Percentiles rank a stretch among this genome's conserved stretches.
Evolutionary conservation across 345 rosid genomes (phyloP).

Genomic region (Toxicodendron radicans): DNA sequence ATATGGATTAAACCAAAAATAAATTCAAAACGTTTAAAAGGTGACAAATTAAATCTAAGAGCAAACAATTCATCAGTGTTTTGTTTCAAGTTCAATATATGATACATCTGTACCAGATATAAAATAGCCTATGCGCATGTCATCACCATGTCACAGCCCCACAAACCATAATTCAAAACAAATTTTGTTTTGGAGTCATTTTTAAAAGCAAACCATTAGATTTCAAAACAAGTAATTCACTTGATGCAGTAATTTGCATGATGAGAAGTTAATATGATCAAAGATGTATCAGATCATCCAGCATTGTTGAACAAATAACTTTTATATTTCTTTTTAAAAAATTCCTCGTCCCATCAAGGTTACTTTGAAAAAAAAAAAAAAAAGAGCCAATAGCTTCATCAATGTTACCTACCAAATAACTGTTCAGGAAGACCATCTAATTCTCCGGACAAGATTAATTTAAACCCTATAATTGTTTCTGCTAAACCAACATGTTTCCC

Average conservation of each 20-base stretch:
- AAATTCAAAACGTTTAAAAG: background rate
- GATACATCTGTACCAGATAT: background rate
- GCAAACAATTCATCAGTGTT: background rate
- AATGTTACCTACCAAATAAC: no score
- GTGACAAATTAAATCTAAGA: background rate
- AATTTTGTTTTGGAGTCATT: background rate
- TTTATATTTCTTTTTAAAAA: no score
- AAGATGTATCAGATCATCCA: background rate
- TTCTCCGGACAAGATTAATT: no score
- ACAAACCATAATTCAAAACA: conserved; percentile 1
- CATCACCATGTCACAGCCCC: background rate
- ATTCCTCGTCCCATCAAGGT: no score
- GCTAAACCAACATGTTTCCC: no score
- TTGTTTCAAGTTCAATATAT: background rate
- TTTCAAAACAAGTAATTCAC: background rate
- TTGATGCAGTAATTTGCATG: background rate
- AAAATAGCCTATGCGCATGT: background rate
- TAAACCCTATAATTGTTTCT: no score
- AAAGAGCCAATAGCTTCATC: no score
- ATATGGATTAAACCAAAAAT: background rate
- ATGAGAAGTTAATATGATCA: background rate
- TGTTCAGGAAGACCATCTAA: no score
- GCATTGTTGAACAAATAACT: no score
- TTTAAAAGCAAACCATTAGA: background rate
- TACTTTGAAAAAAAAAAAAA: no score